Base-by-base conservation (phyloP, 768 basidiomycete genomes). In the Phylloporus arenicola region DNA sequence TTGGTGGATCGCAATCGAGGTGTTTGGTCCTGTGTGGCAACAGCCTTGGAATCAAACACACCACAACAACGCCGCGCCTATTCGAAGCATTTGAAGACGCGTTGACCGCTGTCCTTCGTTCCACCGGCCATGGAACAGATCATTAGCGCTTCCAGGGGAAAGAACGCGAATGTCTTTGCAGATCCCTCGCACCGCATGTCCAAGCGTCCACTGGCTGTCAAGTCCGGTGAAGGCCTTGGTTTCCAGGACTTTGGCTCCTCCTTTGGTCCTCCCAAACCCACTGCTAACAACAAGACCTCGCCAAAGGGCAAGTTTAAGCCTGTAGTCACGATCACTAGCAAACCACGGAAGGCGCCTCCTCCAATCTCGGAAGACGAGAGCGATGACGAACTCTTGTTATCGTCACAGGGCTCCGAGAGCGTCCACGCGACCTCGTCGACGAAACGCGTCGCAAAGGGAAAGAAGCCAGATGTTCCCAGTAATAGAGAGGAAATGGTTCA, bases 341-440 rank as follows among this genome's bases (percentile, higher is more conserved):
- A 13, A 8, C 2, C 12, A 3, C 54, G 47, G 9, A 57, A 34
- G 11, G 10, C 13, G 6, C 37, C 43, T 0, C 22, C 13, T 0
- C 29, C 2, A 10, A 43, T 51, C 27, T 1, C 27, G n/a, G 50
- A 43, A 20, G 46, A 56, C 19, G 57, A 60, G 30, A 69, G 68
- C 30, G 61, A 65, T 1, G 66, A 68, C 37, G 68, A 68, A 19
- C 47, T 68, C 25, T 53, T 65, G 34, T 52, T 67, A 4, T 58
- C 57, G 3, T 64, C 65, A 2, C 62, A 67, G 44, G 47, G 25
- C 35, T 63, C 65, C 13, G 38, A 37, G 34, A 44, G 17, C 2
- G 29, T 8, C 25, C 29, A 56, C 60, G 46, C 45, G 60, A 43
- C 51, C 6, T 35, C 48, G 25, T 7, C 51, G 6, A 5, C 45